Base-by-base conservation (phyloP, 768 basidiomycete genomes). In the Russula foetens region DNA sequence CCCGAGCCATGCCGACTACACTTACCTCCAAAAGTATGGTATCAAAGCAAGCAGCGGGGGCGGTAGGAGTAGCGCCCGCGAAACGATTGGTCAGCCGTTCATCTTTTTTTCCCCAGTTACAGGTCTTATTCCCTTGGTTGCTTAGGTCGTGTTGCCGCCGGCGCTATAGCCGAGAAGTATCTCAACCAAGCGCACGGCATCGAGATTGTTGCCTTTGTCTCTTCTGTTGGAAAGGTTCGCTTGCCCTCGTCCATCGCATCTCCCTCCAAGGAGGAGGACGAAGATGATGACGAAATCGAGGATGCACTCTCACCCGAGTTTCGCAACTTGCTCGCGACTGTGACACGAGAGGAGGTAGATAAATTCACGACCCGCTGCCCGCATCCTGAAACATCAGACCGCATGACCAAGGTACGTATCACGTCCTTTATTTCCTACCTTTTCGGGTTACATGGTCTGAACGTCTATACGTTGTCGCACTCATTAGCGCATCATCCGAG, bases 11-110 rank as follows among this genome's bases (percentile, higher is more conserved):
- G 97, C 97, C 14, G 97, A 99, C 73, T 97, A 88, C 73, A 99
- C 97, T 17, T 99, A 99, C 74, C 84, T 98, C 59, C 86, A 92
- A 67, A 99, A 99, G 69, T 99, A 98, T 71, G 94, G 94, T 31
- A 74, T 98, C 72, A 98, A 98, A 77, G 97, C 97, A 0, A 93
- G 91, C 79, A 92, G 89, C 61, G 97, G 97, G 39, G 97, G 97
- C 49, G 97, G 97, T 7, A 80, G 97, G 21, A 92, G 90, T 68
- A 92, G 89, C 69, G 97, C 97, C 45, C 84, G 97, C 28, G 97
- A 99, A 76, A 98, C 97, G 28, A 93, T 98, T 68, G 96, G 96
- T 87, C 67, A 53, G 73, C 65, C 1, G 56, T 14, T 50, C 54
- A 8, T 51, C 9, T 17, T 14, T 17, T 19, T 14, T 17, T 19